Evolutionary conservation across 257 asterid genomes (phyloP), one percentile per base, ranked within the genome.

Genomic region (Penstemon newberryi): DNA sequence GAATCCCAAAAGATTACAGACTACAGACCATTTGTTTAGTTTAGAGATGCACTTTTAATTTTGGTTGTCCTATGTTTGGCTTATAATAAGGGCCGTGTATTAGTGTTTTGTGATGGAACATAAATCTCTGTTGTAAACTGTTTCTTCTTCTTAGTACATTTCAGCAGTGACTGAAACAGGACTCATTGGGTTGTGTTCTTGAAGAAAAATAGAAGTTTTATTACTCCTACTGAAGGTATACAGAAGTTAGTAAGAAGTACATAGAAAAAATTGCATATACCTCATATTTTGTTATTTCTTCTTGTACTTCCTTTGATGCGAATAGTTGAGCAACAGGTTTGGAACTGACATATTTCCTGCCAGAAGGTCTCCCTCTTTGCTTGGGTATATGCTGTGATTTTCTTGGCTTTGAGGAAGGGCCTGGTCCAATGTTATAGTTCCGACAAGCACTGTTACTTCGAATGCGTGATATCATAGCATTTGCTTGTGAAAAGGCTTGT

Each of bases 281-380:
- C 96, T 90, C 92, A 45, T 63, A 85, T 60, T 78, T 79, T 60
- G 72, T 73, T 54, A 93, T 77, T 76, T 94, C 96, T 58, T 84
- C 96, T 73, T 65, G 89, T 66, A 81, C 92, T 78, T 81, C 86
- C 82, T 79, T 80, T 5, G 92, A 87, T 6, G 86, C 75, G 72
- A 94, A 94, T 75, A 89, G 66, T 41, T 79, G 78, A 53, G 84
- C 87, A 78, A 87, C 78, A 63, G 88, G 83, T 77, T 77, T 84
- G 49, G 79, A 80, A 71, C 81, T 66, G 61, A 75, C 78, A 60
- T 82, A 84, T 74, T 86, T 87, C 81, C 79, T 75, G 60, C 78
- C 74, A 47, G 80, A 70, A 67, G 80, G 45, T 78, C 77, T 90
- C 42, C 72, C 41, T 78, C 69, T 84, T 72, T 47, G 84, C 73